phyloP scores from a whole-genome alignment of 345 rosid species.

The Rhizophora apiculata region DNA sequence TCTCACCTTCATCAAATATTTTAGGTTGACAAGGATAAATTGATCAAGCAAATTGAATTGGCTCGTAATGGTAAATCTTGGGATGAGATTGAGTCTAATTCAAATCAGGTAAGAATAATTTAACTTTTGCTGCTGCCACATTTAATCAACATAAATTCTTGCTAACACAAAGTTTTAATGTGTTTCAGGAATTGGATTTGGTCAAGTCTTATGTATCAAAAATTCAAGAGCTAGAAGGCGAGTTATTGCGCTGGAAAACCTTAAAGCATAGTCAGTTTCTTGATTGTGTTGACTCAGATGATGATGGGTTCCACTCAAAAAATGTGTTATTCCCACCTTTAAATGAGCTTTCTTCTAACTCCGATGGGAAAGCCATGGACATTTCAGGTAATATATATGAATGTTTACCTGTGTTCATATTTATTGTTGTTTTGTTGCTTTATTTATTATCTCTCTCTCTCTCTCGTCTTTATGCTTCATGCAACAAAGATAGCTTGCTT shows the following conservation, averaged over 20 bases:
- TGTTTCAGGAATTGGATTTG: conserved; percentile 64
- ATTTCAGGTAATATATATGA: conserved; percentile 44
- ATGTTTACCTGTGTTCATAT: not conserved
- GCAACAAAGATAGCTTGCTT: not conserved
- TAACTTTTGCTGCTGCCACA: not conserved
- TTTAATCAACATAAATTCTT: not conserved
- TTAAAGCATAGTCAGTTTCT: conserved; percentile 39
- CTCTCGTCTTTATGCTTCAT: not conserved
- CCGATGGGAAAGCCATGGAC: conserved; percentile 48
- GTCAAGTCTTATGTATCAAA: conserved; percentile 63
- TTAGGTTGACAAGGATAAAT: conserved; percentile 87
- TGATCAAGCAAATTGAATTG: conserved; percentile 70
- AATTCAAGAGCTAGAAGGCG: conserved; percentile 92
- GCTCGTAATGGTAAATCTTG: conserved; percentile 77
- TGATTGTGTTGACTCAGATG: conserved; percentile 52
- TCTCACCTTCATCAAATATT: not conserved
- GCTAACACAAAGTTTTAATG: conserved; percentile 11
- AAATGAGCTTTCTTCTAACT: conserved; percentile 51
- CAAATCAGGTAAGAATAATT: conserved; percentile 45
- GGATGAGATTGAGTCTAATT: conserved; percentile 71
- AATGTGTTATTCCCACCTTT: conserved; percentile 49
- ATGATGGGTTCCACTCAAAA: conserved; percentile 51
- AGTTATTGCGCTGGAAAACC: conserved; percentile 56
- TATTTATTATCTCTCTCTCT: not conserved
- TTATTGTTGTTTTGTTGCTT: not conserved